Evolutionary conservation across 1,284 basidiomycete genomes (phyloP), one percentile per base, ranked within the genome.

Genomic region (Cronartium quercuum): DNA sequence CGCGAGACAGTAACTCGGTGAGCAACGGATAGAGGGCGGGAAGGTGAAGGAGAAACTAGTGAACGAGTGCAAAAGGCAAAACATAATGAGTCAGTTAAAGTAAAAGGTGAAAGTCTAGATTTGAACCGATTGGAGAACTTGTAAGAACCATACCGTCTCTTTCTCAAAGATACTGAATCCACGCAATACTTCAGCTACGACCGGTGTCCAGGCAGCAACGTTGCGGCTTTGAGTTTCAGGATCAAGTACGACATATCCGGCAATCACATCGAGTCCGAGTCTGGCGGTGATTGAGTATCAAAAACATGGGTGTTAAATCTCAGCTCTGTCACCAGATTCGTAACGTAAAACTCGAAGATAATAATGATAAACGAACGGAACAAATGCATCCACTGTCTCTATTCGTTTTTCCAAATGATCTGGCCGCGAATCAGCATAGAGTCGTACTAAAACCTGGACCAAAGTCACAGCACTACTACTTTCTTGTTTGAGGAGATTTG

Each of bases 401-500:
- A 87, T 86, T 65, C 91, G 86, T 61, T 90, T 88, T 34, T 88
- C 88, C 78, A 91, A 88, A 81, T 96, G 92, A 76, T 91, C 91
- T 1, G 88, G 84, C 37, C 94, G 87, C n/a, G 87, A 84, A 83
- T 98, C 96, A 75, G 89, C 89, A 82, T 98, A 97, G 94, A 99
- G 96, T 57, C 90, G 86, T 63, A 96, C 83, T 57, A 98, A 84
- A 2, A 98, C 88, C 79, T 94, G 92, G 63, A 99, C 93, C 57
- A 98, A 85, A 0, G 94, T 98, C 4, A 95, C 88, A 40, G 96
- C 97, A 79, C 93, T 94, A 76, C 91, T 94, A 37, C 94, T 97
- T 83, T 99, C 97, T 81, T 99, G 96, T 83, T 98, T 98, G 76
- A 99, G 85, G 63, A 99, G 86, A 83, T 99, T 99, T 0, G 96